Conservation (phyloP, 2,329 filamentous ascomycete genomes). For the Aureobasidium sp. region DNA sequence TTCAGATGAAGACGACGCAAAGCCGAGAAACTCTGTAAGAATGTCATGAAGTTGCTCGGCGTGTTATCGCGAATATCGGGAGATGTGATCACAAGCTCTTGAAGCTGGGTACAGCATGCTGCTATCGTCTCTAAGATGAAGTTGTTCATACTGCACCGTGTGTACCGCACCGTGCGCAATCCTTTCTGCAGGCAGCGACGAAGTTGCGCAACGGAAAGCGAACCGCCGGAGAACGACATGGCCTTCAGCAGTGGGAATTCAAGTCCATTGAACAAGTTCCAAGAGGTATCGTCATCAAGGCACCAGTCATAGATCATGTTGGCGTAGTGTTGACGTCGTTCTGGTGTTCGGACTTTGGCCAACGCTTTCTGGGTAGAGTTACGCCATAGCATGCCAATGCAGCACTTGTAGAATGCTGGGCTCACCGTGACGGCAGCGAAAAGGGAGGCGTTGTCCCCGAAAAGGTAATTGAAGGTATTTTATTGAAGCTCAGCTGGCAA, state of each 20-base stretch:
- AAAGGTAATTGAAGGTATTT: background rate
- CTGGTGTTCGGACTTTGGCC: background rate
- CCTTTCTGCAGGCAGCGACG: background rate
- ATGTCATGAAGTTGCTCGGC: background rate
- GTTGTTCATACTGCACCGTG: no score
- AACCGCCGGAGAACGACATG: background rate
- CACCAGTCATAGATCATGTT: background rate
- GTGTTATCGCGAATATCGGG: no score
- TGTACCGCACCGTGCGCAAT: background rate
- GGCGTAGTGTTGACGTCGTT: background rate
- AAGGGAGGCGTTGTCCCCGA: background rate
- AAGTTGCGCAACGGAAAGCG: background rate
- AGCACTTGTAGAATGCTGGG: background rate
- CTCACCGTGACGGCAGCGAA: background rate
- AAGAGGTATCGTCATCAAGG: background rate
- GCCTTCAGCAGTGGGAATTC: background rate
- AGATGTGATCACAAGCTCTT: background rate
- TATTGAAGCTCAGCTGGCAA: background rate
- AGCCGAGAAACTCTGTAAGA: background rate
- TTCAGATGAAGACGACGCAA: background rate
- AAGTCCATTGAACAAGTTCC: background rate
- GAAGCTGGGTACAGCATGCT: background rate
- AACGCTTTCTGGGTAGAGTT: background rate
- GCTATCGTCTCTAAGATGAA: background rate
- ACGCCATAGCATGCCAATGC: background rate